Evolutionary conservation across 2,329 filamentous ascomycete species (phyloP).

Genomic region (Cytospora mali): DNA sequence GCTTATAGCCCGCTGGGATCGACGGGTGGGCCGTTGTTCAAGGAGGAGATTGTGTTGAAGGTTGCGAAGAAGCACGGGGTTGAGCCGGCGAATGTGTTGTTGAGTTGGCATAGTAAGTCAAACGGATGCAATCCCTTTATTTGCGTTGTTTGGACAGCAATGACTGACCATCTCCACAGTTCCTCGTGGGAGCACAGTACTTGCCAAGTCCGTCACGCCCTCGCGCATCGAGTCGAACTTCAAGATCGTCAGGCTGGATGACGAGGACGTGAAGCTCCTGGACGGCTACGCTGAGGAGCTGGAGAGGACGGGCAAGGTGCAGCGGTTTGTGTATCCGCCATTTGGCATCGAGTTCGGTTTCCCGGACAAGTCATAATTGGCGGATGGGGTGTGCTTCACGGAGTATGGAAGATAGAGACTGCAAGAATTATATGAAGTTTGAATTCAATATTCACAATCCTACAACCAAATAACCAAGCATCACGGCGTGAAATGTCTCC

Average conservation of each 20-base stretch:
- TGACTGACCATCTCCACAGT: conserved; percentile 46
- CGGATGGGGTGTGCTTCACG: too few relatives aligned
- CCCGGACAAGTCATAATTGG: conserved; percentile 59
- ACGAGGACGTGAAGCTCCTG: conserved; percentile 61
- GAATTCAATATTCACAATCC: not conserved
- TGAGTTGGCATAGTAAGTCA: conserved; percentile 73
- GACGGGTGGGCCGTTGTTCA: conserved; percentile 66
- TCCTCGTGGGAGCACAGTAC: conserved; percentile 67
- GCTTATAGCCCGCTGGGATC: conserved; percentile 71
- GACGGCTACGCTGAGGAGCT: conserved; percentile 57
- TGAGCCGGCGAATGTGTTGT: conserved; percentile 62
- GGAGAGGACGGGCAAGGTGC: conserved; percentile 52
- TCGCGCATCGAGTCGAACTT: conserved; percentile 71
- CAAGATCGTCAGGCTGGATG: conserved; percentile 66
- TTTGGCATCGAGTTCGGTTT: conserved; percentile 72
- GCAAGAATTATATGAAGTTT: not conserved
- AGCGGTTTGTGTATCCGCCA: conserved; percentile 68
- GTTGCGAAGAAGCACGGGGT: conserved; percentile 66
- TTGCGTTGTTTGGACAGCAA: conserved; percentile 1
- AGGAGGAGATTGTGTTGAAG: conserved; percentile 63
- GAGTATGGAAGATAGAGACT: not conserved
- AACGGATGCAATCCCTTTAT: not conserved
- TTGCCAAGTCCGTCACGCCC: conserved; percentile 72
- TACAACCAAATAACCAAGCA: not conserved
- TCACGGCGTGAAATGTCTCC: too few relatives aligned